Evolutionary conservation across 306 rosid genomes (phyloP).

Genomic region (Dicorynia guianensis): DNA sequence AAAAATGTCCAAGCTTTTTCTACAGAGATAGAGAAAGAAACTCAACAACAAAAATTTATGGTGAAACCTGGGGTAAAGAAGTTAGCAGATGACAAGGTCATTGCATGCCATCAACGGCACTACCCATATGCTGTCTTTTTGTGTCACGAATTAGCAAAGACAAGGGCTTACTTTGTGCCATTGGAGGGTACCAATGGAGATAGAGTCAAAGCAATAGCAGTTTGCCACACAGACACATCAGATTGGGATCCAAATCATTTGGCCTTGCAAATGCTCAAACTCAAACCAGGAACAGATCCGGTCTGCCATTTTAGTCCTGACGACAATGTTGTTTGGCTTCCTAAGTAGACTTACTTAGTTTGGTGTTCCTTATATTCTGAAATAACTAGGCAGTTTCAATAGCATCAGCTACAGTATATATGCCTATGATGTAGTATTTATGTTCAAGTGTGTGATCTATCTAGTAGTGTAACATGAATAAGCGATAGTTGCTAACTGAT

Average conservation of each 20-base stretch:
- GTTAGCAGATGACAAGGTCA: constrained; percentile 34
- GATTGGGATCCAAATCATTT: constrained; percentile 67
- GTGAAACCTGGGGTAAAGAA: constrained; percentile 43
- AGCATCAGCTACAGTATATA: too few relatives aligned
- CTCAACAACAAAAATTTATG: constrained; percentile 43
- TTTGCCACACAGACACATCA: constrained; percentile 60
- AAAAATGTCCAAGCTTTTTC: constrained; percentile 45
- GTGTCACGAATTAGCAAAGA: constrained; percentile 49
- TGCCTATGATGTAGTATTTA: too few relatives aligned
- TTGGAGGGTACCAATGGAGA: constrained; percentile 53
- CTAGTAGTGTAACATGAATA: too few relatives aligned
- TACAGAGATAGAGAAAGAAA: constrained; percentile 54
- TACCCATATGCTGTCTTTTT: constrained; percentile 63
- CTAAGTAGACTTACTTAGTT: constrained; percentile 32
- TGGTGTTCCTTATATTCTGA: not conserved
- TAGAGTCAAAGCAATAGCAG: constrained; percentile 52
- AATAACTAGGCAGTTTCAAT: too few relatives aligned
- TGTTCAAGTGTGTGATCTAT: too few relatives aligned
- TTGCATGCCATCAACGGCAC: constrained; percentile 57
- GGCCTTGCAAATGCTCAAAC: constrained; percentile 63
- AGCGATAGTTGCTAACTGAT: too few relatives aligned
- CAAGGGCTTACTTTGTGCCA: constrained; percentile 45
- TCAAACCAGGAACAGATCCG: constrained; percentile 63
- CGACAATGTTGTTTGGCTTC: constrained; percentile 63
- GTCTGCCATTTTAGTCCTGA: constrained; percentile 65